Evolutionary conservation across 2,329 filamentous ascomycete genomes (phyloP).

Genomic region (Xylariaceae sp.): DNA sequence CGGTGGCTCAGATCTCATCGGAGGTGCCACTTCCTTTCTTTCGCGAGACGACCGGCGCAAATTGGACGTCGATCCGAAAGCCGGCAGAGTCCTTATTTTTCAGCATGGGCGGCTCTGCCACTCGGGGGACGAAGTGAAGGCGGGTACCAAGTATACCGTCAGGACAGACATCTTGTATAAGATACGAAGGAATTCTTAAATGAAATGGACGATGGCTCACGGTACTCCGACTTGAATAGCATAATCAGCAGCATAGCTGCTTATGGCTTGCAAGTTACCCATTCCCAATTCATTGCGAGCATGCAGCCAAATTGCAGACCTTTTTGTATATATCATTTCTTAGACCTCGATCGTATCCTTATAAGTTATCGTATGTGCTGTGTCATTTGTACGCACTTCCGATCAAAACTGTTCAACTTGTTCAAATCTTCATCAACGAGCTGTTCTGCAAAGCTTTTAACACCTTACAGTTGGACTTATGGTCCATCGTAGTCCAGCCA

Average conservation of each 20-base stretch:
- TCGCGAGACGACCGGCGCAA: constrained; percentile 37
- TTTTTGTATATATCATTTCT: too few species aligned
- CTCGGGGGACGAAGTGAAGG: constrained; percentile 46
- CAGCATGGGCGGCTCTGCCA: constrained; percentile 49
- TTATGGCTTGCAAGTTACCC: too few species aligned
- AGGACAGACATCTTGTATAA: constrained; percentile 50
- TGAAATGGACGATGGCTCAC: too few species aligned
- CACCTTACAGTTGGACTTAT: constrained; percentile 41
- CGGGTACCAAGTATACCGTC: constrained; percentile 52
- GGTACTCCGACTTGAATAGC: too few species aligned
- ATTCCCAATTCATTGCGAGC: too few species aligned
- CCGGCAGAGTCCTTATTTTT: constrained; percentile 55
- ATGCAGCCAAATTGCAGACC: too few species aligned
- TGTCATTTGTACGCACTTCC: too few species aligned
- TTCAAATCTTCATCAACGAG: too few species aligned
- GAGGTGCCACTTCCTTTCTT: constrained; percentile 53
- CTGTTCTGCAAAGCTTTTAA: constrained; percentile 36
- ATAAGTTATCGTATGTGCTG: too few species aligned
- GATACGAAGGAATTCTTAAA: not conserved
- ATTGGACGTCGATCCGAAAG: constrained; percentile 50
- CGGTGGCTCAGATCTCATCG: constrained; percentile 35
- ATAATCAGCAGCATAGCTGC: too few species aligned
- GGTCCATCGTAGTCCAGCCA: constrained; percentile 38
- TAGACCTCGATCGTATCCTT: too few species aligned
- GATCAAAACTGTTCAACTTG: too few species aligned